Conservation (phyloP, 2,329 filamentous ascomycete species). For the Cytospora piceicola region DNA sequence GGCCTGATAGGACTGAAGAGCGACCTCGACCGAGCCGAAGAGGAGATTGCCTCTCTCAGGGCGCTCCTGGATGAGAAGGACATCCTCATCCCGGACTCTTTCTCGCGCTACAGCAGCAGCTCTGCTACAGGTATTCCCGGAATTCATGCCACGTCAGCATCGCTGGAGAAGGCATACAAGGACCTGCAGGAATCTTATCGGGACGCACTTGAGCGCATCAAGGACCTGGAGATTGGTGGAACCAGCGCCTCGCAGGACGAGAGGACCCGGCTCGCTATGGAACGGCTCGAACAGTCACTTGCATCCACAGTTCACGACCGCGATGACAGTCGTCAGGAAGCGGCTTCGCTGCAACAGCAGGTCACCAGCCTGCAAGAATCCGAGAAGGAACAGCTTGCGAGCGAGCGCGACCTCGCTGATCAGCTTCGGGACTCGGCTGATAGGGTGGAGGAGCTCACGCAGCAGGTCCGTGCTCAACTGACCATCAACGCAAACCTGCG, state of each 20-base stretch:
- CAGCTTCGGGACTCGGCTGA: constrained; percentile 75
- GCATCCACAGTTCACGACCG: constrained; percentile 71
- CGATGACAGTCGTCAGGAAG: constrained; percentile 71
- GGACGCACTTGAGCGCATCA: constrained; percentile 68
- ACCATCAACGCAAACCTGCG: constrained; percentile 77
- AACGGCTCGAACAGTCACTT: constrained; percentile 70
- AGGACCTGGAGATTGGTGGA: constrained; percentile 60
- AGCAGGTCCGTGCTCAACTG: constrained; percentile 79
- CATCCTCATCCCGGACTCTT: constrained; percentile 69
- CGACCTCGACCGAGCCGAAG: constrained; percentile 93
- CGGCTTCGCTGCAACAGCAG: constrained; percentile 63
- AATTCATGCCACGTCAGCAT: constrained; percentile 66
- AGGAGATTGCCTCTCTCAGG: constrained; percentile 85
- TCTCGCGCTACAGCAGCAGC: constrained; percentile 46
- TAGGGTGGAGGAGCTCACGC: constrained; percentile 78
- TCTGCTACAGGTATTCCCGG: constrained; percentile 45
- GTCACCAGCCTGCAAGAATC: constrained; percentile 60
- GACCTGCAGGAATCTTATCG: constrained; percentile 75
- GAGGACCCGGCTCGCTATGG: constrained; percentile 64
- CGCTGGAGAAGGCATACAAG: constrained; percentile 73
- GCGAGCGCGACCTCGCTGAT: constrained; percentile 67
- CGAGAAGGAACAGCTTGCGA: constrained; percentile 60
- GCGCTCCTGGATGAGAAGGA: constrained; percentile 81
- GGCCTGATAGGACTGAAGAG: constrained; percentile 87
- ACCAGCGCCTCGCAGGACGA: constrained; percentile 49